Evolutionary conservation across 148 eudicot species (phyloP).

Genomic region (Cornus florida): DNA sequence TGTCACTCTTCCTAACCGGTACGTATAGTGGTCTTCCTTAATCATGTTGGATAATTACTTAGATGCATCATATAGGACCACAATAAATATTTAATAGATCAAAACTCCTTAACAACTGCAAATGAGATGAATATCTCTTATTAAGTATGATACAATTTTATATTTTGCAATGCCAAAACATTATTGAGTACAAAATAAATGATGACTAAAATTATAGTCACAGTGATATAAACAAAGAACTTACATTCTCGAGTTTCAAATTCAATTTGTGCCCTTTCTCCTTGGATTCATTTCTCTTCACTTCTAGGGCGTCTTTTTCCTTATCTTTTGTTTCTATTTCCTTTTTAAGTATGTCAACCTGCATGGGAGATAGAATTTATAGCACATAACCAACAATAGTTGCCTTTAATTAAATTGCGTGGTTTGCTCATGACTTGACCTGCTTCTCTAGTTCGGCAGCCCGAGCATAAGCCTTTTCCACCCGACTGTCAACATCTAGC

Average conservation of each 20-base stretch:
- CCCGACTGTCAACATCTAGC: conserved; percentile 60
- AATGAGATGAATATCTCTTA: too few species aligned
- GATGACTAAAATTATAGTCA: not conserved
- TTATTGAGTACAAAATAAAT: not conserved
- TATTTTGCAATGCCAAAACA: not conserved
- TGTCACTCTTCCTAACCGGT: too few species aligned
- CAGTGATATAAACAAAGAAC: conserved; percentile 12
- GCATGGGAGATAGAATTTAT: not conserved
- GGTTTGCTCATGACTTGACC: conserved; percentile 26
- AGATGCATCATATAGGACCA: too few species aligned
- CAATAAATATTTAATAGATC: too few species aligned
- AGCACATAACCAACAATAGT: conserved; percentile 9
- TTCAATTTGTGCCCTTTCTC: conserved; percentile 51
- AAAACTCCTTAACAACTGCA: too few species aligned
- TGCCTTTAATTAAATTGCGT: conserved; percentile 7
- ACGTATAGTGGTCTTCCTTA: too few species aligned
- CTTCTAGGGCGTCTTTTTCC: conserved; percentile 56
- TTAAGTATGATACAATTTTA: not conserved
- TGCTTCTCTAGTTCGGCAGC: conserved; percentile 62
- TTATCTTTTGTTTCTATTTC: conserved; percentile 52
- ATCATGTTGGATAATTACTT: too few species aligned
- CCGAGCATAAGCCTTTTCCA: conserved; percentile 56
- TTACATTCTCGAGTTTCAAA: conserved; percentile 56
- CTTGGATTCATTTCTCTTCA: conserved; percentile 49
- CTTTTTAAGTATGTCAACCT: conserved; percentile 65